These are phyloP conservation scores for Insectozyma bohioensis DNA, from an alignment of 1,139 yeast genomes.

Conservation along the genomic window DNA sequence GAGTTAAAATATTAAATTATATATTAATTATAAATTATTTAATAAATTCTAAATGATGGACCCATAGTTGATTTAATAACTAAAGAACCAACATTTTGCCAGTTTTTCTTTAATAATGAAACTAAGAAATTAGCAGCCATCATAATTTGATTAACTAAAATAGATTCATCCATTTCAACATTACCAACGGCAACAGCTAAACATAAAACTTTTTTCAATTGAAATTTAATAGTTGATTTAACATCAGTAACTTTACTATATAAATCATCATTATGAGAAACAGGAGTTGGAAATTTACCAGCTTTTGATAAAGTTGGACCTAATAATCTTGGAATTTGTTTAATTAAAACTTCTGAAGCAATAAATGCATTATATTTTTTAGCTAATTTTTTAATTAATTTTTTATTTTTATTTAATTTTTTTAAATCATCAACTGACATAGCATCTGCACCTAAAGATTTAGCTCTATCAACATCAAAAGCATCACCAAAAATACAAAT, in stretches of 20 bases:
- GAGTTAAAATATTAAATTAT: conserved; percentile 2
- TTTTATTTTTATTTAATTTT: conserved; percentile 99
- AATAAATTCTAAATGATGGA: conserved; percentile 99
- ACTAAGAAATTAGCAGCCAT: conserved; percentile 99
- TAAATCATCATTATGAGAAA: conserved; percentile 98
- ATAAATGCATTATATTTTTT: conserved; percentile 99
- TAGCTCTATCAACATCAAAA: conserved; percentile 99
- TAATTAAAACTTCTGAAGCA: conserved; percentile 98
- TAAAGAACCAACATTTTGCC: conserved; percentile 99
- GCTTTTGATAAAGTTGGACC: conserved; percentile 99
- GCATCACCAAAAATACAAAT: conserved; percentile 99
- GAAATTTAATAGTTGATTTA: conserved; percentile 99
- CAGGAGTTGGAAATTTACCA: conserved; percentile 99
- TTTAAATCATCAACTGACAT: conserved; percentile 99
- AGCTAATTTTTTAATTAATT: conserved; percentile 98
- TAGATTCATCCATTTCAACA: conserved; percentile 98
- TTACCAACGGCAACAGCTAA: conserved; percentile 96
- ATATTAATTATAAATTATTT: conserved; percentile 31
- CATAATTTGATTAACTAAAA: conserved; percentile 96
- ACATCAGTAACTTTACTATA: conserved; percentile 95
- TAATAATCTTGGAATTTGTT: conserved; percentile 99
- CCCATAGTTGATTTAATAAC: conserved; percentile 99
- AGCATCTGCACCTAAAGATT: conserved; percentile 99
- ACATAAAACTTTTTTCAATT: conserved; percentile 94
- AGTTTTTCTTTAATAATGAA: conserved; percentile 99